Percentiles rank a stretch among this genome's conserved stretches.
Evolutionary conservation across 176 grass and related monocot genomes (phyloP).

Genomic region (Avena sativa): DNA sequence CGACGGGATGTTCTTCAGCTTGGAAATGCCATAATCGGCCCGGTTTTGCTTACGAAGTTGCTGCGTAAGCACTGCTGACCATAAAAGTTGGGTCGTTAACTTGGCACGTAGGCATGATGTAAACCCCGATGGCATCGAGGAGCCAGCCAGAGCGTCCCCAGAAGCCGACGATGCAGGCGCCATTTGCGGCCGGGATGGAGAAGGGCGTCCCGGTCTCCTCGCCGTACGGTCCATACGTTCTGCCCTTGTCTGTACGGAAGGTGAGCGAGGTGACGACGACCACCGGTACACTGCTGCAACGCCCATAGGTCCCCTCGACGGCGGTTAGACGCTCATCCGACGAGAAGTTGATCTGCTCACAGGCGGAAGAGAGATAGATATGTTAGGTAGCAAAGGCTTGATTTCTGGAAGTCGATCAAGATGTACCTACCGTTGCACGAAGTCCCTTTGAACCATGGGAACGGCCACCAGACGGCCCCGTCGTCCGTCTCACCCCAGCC

Average conservation of each 20-base stretch:
- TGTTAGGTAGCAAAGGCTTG: background rate
- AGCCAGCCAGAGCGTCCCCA: constrained; percentile 49
- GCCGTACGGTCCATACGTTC: constrained; percentile 27
- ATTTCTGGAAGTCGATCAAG: too few species aligned
- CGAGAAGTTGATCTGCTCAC: background rate
- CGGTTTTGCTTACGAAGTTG: background rate
- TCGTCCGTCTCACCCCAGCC: background rate
- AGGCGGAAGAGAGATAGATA: too few species aligned
- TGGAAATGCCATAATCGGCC: background rate
- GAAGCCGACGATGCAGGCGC: constrained; percentile 35
- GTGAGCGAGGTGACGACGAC: constrained; percentile 40
- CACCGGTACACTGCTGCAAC: background rate
- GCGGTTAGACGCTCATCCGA: background rate
- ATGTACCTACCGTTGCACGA: too few species aligned
- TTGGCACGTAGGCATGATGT: background rate
- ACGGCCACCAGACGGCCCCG: too few species aligned
- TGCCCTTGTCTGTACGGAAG: constrained; percentile 28
- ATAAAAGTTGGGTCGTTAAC: background rate
- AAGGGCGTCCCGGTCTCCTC: background rate
- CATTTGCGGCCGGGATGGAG: background rate
- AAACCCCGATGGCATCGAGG: constrained; percentile 27
- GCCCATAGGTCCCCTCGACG: background rate
- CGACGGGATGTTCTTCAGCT: background rate
- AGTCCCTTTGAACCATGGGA: too few species aligned
- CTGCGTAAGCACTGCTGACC: background rate